Base-by-base conservation (phyloP, 768 basidiomycete genomes). In the Suillus clintonianus region DNA sequence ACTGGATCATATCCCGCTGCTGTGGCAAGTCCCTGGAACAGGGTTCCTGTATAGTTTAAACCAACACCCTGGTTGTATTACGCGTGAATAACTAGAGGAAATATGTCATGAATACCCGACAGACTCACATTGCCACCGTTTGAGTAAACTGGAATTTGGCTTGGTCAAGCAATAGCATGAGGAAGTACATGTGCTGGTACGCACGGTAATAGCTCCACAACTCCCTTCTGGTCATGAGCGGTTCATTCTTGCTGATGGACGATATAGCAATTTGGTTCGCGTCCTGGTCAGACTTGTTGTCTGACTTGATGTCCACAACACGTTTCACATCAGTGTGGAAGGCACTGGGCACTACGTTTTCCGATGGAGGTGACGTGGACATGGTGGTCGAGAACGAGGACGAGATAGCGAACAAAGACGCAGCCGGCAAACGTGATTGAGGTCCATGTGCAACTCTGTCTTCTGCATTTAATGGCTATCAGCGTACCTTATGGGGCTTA, bases 181-280 rank as follows among this genome's bases (percentile, higher is more conserved):
- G 17, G 17, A 57, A 19, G 27, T 14, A 19, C 9, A 37, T 39
- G 9, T 2, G 53, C 6, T 22, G 8, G 27, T 6, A 84, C 86
- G 37, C 56, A 91, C 90, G 65, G 72, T 92, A 92, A 70, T 92
- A 94, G 60, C 86, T 86, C 92, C 91, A 94, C 9, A 94, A 77
- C 71, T 94, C 92, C 70, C 74, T 83, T 56, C 87, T 81, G 19
- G 88, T 91, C 5, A 92, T 91, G 9, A 89, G 71, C 0, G 91
- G 91, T 61, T 90, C 91, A 48, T 87, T 76, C 65, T 80, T 77
- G 50, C 64, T 72, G 43, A 83, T 77, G 0, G 79, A 74, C 0
- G 80, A 80, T 2, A 84, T 73, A 55, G 81, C 79, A 14, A 71
- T 63, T 42, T 72, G 69, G 56, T 61, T 17, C 0, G 3, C 53